These are phyloP conservation scores for Rhodotorula kratochvilovae DNA, from an alignment of 768 basidiomycete species.

Conservation along the genomic window DNA sequence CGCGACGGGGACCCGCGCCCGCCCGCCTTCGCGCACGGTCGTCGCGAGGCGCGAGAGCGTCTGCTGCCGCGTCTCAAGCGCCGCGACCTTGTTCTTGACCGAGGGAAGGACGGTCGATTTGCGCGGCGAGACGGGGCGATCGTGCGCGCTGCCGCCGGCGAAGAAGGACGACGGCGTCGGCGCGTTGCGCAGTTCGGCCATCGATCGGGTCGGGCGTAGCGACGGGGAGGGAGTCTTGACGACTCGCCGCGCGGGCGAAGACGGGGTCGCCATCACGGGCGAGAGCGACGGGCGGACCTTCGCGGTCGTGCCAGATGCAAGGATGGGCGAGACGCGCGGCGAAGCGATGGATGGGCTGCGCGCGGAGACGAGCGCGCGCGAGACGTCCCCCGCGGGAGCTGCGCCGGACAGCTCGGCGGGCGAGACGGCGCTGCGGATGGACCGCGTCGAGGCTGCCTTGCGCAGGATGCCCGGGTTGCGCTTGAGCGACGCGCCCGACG, in stretches of 20 bases:
- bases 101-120: constrained; percentile 39
- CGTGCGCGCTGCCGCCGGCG: neutral
- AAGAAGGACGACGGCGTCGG: neutral
- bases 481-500: constrained; percentile 23
- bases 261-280: neutral
- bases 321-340: constrained; percentile 11
- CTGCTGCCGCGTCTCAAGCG: constrained; percentile 46
- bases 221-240: constrained; percentile 13
- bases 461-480: constrained; percentile 15
- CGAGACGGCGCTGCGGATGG: constrained; percentile 19
- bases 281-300: neutral
- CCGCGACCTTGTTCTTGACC: constrained; percentile 45
- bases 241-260: constrained; percentile 15
- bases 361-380: neutral
- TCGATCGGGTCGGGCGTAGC: constrained; percentile 24
- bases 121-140: constrained; percentile 11
- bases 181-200: constrained; percentile 19
- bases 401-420: neutral
- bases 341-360: constrained; percentile 16
- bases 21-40: constrained; percentile 17
- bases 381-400: neutral
- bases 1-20: constrained; percentile 2
- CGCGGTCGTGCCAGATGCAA: constrained; percentile 1
- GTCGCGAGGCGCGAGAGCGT: constrained; percentile 45
- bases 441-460: constrained; percentile 13